Evolutionary conservation across 2,329 filamentous ascomycete species (phyloP).

Genomic region (Cercospora citrullina): DNA sequence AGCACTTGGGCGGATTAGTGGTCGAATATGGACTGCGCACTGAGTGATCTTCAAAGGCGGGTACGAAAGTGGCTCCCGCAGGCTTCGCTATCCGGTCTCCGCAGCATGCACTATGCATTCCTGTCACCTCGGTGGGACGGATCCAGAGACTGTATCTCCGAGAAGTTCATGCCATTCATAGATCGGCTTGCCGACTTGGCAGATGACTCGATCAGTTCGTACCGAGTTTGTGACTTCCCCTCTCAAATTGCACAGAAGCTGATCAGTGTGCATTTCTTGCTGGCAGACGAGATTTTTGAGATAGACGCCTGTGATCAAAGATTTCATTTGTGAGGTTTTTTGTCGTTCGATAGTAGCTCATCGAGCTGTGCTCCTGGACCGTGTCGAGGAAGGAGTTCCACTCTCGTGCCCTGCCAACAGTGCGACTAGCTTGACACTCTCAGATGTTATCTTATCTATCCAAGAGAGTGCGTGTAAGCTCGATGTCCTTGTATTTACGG

Average conservation of each 20-base stretch:
- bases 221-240: not conserved
- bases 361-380: not conserved
- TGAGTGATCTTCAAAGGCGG: not conserved
- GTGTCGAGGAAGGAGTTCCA: not conserved
- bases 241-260: not conserved
- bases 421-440: not conserved
- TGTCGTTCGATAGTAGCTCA: not conserved
- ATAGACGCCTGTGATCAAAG: not conserved
- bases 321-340: not conserved
- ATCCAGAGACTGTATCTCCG: not conserved
- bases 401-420: not conserved
- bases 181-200: not conserved
- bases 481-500: not conserved
- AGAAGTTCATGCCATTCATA: not conserved
- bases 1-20: not conserved
- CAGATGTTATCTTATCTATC: not conserved
- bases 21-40: not conserved
- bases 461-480: not conserved
- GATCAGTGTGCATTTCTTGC: not conserved
- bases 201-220: not conserved
- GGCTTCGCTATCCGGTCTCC: not conserved
- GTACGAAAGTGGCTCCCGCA: not conserved
- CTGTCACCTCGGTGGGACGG: not conserved
- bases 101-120: not conserved
- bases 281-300: not conserved